Evolutionary conservation across 1,284 basidiomycete genomes (phyloP).

Genomic region (Pseudozyma tsukubaensis): DNA sequence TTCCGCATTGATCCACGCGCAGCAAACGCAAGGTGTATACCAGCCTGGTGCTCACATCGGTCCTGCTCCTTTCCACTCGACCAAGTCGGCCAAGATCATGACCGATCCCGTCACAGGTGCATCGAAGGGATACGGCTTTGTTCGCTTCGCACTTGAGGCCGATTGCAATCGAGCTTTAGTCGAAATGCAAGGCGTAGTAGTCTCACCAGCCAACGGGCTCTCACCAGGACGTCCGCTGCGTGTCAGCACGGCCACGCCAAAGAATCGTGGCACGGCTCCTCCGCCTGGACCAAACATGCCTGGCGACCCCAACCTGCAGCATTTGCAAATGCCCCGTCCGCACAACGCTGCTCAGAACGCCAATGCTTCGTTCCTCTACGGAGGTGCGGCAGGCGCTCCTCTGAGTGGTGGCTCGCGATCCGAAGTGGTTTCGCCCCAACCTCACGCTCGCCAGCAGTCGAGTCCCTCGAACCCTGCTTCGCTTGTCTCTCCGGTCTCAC

Average conservation of each 20-base stretch:
- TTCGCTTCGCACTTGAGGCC: slow-evolving; percentile 55
- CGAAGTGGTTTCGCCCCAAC: slow-evolving; percentile 42
- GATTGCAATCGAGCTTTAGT: slow-evolving; percentile 65
- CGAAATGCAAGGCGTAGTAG: slow-evolving; percentile 63
- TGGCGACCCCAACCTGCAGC: slow-evolving; percentile 22
- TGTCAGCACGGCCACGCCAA: slow-evolving; percentile 61
- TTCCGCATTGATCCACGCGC: slow-evolving; percentile 56
- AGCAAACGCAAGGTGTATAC: slow-evolving; percentile 57
- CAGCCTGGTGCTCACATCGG: slow-evolving; percentile 48
- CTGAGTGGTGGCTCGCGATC: slow-evolving; percentile 16
- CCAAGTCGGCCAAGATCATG: slow-evolving; percentile 63
- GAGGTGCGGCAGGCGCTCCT: slow-evolving; percentile 10
- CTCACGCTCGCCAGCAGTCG: slow-evolving; percentile 26
- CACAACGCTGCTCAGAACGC: slow-evolving; percentile 40
- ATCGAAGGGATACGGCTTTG: slow-evolving; percentile 65
- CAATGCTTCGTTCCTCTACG: slow-evolving; percentile 36
- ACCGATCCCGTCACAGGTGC: slow-evolving; percentile 54
- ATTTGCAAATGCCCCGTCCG: slow-evolving; percentile 46
- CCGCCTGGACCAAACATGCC: slow-evolving; percentile 14
- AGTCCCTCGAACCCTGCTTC: slow-evolving; percentile 18
- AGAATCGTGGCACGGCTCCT: slow-evolving; percentile 45
- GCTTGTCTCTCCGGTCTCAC: slow-evolving; percentile 32
- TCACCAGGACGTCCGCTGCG: slow-evolving; percentile 57
- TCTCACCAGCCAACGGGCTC: slow-evolving; percentile 50
- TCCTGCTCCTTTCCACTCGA: slow-evolving; percentile 60